Percentiles rank a stretch among this genome's conserved stretches.
phyloP scores from a whole-genome alignment of 225 moss, liverwort and hornwort genomes.

The Pseudoscleropodium purum region DNA sequence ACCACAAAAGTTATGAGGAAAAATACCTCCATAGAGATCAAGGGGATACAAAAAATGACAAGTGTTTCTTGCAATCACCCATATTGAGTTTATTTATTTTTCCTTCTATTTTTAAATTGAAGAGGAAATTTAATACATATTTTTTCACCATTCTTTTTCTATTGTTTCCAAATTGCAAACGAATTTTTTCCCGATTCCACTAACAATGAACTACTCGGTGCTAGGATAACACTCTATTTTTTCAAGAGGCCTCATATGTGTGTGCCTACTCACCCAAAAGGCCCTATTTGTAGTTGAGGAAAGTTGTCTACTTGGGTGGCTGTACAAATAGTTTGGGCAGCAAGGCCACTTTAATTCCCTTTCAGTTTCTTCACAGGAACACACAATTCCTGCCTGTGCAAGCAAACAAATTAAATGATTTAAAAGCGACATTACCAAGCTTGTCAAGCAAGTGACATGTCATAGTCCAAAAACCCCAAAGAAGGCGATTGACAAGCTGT shows the following conservation, averaged over 20 bases:
- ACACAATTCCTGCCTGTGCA: background rate
- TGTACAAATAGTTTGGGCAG: background rate
- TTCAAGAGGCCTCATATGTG: background rate
- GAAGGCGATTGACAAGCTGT: background rate
- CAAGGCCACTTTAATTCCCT: background rate
- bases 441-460: background rate
- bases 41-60: too few species aligned
- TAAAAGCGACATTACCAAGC: background rate
- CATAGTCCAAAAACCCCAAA: background rate
- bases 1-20: too few species aligned
- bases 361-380: background rate
- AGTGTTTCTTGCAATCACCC: too few species aligned
- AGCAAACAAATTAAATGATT: background rate
- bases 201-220: background rate
- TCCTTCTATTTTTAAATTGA: background rate
- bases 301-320: background rate
- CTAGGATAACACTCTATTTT: too few species aligned
- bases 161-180: background rate
- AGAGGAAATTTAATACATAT: too few species aligned
- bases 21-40: too few species aligned
- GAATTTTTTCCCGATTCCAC: background rate
- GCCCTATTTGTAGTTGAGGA: background rate
- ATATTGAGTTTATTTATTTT: rapidly evolving
- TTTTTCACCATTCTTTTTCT: background rate
- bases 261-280: background rate